These are phyloP conservation scores for Beta corolliflora DNA, from an alignment of 179 eudicot genomes.

Conservation along the genomic window DNA sequence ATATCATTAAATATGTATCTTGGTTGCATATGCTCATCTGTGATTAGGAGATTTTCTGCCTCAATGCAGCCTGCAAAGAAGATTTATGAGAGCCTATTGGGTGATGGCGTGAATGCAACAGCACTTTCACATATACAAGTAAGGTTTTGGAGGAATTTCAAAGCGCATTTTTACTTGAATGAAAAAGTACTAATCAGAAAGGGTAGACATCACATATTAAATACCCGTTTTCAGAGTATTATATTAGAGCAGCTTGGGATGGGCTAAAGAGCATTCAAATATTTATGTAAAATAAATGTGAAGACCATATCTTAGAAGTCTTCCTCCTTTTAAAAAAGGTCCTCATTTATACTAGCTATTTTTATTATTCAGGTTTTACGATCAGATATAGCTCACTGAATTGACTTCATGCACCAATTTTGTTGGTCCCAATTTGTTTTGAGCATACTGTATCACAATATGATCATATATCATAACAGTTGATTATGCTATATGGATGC, in stretches of 20 bases:
- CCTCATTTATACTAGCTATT: background rate
- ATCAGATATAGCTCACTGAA: background rate
- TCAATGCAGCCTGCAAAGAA: slow-evolving; percentile 81
- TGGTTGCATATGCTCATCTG: slow-evolving; percentile 7
- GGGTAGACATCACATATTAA: too few relatives aligned
- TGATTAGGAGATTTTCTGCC: slow-evolving; percentile 18
- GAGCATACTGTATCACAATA: background rate
- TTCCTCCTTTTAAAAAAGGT: background rate
- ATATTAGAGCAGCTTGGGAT: background rate
- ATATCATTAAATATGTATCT: background rate
- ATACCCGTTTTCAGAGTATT: background rate
- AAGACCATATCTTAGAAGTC: background rate
- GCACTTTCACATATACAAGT: slow-evolving; percentile 95
- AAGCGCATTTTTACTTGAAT: background rate
- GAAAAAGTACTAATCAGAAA: background rate
- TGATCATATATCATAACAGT: background rate
- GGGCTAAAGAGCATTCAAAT: slow-evolving; percentile 1
- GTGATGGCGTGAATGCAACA: slow-evolving; percentile 70
- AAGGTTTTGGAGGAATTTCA: slow-evolving; percentile 21
- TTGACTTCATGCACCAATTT: background rate
- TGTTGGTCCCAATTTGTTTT: background rate
- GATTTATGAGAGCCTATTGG: slow-evolving; percentile 81
- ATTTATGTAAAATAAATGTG: background rate
- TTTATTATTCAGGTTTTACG: background rate
- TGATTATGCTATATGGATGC: background rate